phyloP scores from a whole-genome alignment of 1,284 basidiomycete genomes.

The Schizophyllum amplum region DNA sequence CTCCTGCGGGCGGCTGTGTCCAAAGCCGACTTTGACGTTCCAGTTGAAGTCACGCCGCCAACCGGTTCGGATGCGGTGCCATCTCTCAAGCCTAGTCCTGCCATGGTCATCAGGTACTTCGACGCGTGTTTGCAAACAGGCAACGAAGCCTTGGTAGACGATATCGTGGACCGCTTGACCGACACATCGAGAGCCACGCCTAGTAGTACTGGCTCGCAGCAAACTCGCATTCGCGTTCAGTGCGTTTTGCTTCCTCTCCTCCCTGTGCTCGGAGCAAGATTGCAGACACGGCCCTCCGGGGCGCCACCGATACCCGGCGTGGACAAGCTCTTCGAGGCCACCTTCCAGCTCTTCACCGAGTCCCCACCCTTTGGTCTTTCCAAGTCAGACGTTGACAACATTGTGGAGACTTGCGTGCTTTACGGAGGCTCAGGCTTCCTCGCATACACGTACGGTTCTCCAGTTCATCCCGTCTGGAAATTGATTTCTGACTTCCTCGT shows the following conservation, averaged over 20 bases:
- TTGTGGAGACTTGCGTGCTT: neutral
- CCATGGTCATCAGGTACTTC: conserved; percentile 1
- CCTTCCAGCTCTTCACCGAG: neutral
- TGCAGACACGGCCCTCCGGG: neutral
- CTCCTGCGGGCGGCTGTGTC: conserved; percentile 1
- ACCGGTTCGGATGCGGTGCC: no score
- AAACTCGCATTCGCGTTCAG: no score
- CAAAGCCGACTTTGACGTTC: neutral
- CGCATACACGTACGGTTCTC: neutral
- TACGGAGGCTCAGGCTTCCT: neutral
- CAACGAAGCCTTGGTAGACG: neutral
- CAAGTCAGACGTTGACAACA: neutral
- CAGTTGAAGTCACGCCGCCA: neutral
- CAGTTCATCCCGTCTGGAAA: neutral
- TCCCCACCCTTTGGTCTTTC: neutral
- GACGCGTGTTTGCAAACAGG: conserved; percentile 1
- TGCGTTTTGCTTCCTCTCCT: conserved; percentile 1
- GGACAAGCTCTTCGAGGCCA: neutral
- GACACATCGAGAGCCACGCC: neutral
- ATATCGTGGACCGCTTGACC: conserved; percentile 1
- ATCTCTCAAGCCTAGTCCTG: neutral
- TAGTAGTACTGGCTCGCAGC: neutral
- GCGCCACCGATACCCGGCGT: conserved; percentile 1
- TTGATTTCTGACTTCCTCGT: neutral
- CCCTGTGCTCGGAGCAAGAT: neutral